Percentiles rank a stretch among this genome's conserved stretches.
Conservation (phyloP, 2,329 filamentous ascomycete species). For the Acarospora socialis region DNA sequence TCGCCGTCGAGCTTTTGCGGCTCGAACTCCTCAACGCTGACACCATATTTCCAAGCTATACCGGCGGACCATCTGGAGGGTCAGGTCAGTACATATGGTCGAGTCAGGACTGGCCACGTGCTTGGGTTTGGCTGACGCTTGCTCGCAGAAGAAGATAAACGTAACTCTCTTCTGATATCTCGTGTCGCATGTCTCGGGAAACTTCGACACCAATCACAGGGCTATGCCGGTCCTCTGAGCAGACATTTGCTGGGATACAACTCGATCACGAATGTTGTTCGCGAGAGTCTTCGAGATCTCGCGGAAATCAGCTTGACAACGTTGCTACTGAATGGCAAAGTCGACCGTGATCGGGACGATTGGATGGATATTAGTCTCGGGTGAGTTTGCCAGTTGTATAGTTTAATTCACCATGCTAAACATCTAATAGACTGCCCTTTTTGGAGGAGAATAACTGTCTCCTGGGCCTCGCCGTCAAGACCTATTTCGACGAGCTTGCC, state of each 20-base stretch:
- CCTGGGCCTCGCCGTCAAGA: conserved; percentile 66
- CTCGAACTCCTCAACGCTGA: conserved; percentile 63
- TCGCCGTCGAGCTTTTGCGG: conserved; percentile 74
- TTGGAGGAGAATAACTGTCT: conserved; percentile 56
- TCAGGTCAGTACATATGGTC: conserved; percentile 23
- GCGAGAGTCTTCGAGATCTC: conserved; percentile 65
- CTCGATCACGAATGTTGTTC: conserved; percentile 65
- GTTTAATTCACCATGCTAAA: conserved; percentile 4
- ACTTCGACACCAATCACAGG: conserved; percentile 67
- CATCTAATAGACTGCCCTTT: conserved; percentile 45
- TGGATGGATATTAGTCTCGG: conserved; percentile 55
- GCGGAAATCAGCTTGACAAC: conserved; percentile 69
- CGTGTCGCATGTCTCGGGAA: conserved; percentile 72
- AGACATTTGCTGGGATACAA: conserved; percentile 78
- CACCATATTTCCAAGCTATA: conserved; percentile 44
- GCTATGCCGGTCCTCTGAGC: conserved; percentile 88
- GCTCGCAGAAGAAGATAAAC: conserved; percentile 66
- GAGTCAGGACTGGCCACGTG: conserved; percentile 19
- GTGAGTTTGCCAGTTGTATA: conserved; percentile 34
- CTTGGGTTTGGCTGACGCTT: no score
- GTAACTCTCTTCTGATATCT: conserved; percentile 67
- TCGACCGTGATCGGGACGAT: conserved; percentile 53
- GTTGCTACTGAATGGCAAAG: conserved; percentile 69
- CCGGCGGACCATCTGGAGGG: conserved; percentile 46
- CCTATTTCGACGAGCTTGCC: conserved; percentile 59